A percentile compares a stretch with the other conserved stretches of the same genome.
phyloP scores from a whole-genome alignment of 2,329 filamentous ascomycete genomes.

The Fusarium ambrosium region DNA sequence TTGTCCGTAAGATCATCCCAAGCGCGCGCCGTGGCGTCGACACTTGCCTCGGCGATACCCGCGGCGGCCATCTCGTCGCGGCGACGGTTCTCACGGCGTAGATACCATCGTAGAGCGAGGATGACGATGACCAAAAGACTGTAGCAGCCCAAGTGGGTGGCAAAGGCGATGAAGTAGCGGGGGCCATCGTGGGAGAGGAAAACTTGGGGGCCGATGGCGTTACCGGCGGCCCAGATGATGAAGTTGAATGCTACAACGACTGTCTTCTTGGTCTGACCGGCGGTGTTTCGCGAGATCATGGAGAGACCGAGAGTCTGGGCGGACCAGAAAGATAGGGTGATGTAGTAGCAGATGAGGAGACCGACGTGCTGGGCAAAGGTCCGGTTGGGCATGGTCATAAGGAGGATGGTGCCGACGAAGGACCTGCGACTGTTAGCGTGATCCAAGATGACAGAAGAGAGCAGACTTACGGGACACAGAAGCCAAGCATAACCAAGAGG shows the following conservation, averaged over 20 bases:
- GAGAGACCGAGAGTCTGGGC: slow-evolving; percentile 76
- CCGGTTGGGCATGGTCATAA: slow-evolving; percentile 75
- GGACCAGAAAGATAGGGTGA: slow-evolving; percentile 82
- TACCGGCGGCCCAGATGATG: slow-evolving; percentile 76
- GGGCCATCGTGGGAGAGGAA: slow-evolving; percentile 73
- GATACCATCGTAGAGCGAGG: slow-evolving; percentile 68
- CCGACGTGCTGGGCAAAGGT: slow-evolving; percentile 72
- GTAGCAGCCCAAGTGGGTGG: slow-evolving; percentile 78
- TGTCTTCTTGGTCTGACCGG: slow-evolving; percentile 80
- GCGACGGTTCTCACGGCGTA: slow-evolving; percentile 68
- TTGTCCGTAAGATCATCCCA: slow-evolving; percentile 70
- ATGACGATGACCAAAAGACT: slow-evolving; percentile 69
- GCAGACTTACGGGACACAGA: slow-evolving; percentile 70
- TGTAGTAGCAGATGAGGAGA: slow-evolving; percentile 80
- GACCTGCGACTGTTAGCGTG: slow-evolving; percentile 59
- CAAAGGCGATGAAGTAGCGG: slow-evolving; percentile 77
- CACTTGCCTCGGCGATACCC: slow-evolving; percentile 55
- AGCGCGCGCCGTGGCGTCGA: slow-evolving; percentile 55
- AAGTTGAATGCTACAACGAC: slow-evolving; percentile 78
- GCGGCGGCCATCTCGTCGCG: slow-evolving; percentile 62
- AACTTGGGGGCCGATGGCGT: slow-evolving; percentile 76
- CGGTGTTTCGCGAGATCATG: slow-evolving; percentile 77
- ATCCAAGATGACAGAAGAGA: no score
- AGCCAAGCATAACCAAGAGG: slow-evolving; percentile 73
- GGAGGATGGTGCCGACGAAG: slow-evolving; percentile 77